Percentiles rank a stretch among this genome's conserved stretches.
phyloP scores from a whole-genome alignment of 768 basidiomycete species.

The Glaciozyma antarctica region DNA sequence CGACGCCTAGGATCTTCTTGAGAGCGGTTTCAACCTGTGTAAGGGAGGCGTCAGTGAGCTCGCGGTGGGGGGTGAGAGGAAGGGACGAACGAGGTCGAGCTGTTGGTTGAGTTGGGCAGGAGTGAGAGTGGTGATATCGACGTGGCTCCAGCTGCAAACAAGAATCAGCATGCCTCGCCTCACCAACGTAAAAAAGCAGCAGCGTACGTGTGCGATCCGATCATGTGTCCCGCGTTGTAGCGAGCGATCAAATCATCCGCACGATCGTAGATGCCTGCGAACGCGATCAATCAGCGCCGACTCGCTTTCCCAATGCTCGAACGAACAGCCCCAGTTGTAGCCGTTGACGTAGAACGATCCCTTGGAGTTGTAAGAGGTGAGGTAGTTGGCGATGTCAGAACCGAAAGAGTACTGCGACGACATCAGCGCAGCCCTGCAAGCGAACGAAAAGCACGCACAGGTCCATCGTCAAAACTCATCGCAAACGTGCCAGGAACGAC shows the following conservation, averaged over 20 bases:
- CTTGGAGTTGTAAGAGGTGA: slow-evolving; percentile 6
- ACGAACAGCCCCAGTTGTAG: slow-evolving; percentile 25
- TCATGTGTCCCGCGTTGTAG: slow-evolving; percentile 14
- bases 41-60: too few species aligned
- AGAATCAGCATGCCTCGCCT: too few species aligned
- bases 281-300: neutral
- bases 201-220: slow-evolving; percentile 1
- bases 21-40: slow-evolving; percentile 15
- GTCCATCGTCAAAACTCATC: slow-evolving; percentile 33
- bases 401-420: slow-evolving; percentile 7
- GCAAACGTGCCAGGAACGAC: slow-evolving; percentile 6
- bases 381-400: neutral
- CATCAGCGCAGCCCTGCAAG: too few species aligned
- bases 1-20: too few species aligned
- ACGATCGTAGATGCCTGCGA: slow-evolving; percentile 19
- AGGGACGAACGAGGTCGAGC: slow-evolving; percentile 7
- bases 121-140: slow-evolving; percentile 26
- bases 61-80: too few species aligned
- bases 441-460: neutral
- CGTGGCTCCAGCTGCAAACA: slow-evolving; percentile 7
- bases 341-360: slow-evolving; percentile 28
- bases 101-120: slow-evolving; percentile 27
- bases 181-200: neutral
- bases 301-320: too few species aligned
- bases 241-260: slow-evolving; percentile 4